Percentiles rank a stretch among this genome's conserved stretches.
These are phyloP conservation scores for Phyllosticta citrichinensis DNA, from an alignment of 2,329 filamentous ascomycete genomes.

Conservation along the genomic window DNA sequence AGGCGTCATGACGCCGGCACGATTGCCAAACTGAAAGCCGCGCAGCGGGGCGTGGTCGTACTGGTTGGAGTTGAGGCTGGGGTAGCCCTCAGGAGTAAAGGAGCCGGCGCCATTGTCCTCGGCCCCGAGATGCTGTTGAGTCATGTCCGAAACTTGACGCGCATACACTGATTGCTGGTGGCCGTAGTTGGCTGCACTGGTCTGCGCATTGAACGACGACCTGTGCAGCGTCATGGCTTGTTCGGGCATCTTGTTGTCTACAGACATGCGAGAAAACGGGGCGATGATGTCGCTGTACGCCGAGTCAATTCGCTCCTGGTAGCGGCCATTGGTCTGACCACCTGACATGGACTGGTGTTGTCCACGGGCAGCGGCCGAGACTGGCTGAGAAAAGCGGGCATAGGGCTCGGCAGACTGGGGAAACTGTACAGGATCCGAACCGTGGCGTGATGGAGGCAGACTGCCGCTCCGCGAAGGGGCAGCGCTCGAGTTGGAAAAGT, in stretches of 20 bases:
- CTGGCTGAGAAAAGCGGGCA: conserved; percentile 24
- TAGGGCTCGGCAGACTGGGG: conserved; percentile 21
- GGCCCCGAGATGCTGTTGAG: conserved; percentile 15
- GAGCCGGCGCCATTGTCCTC: conserved; percentile 19
- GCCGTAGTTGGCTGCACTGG: conserved; percentile 17
- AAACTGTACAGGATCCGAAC: conserved; percentile 29
- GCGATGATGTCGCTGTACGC: conserved; percentile 29
- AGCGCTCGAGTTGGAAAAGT: conserved; percentile 34
- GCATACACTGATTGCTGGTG: conserved; percentile 17
- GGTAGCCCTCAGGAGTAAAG: conserved; percentile 27
- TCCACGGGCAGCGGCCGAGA: conserved; percentile 35
- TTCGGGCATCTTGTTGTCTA: conserved; percentile 22
- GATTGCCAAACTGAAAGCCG: conserved; percentile 32
- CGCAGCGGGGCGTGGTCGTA: conserved; percentile 28
- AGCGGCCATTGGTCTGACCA: conserved; percentile 32
- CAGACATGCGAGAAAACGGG: conserved; percentile 24
- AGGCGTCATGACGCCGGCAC: conserved; percentile 28
- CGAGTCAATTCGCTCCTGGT: conserved; percentile 29
- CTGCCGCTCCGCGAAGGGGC: conserved; percentile 44
- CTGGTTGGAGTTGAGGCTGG: conserved; percentile 23
- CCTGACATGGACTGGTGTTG: conserved; percentile 39
- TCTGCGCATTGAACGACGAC: conserved; percentile 23
- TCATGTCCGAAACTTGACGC: conserved; percentile 19
- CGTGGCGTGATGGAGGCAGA: conserved; percentile 47
- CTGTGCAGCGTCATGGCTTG: conserved; percentile 23